phyloP scores from a whole-genome alignment of 148 eudicot genomes.

The Selenicereus undatus region DNA sequence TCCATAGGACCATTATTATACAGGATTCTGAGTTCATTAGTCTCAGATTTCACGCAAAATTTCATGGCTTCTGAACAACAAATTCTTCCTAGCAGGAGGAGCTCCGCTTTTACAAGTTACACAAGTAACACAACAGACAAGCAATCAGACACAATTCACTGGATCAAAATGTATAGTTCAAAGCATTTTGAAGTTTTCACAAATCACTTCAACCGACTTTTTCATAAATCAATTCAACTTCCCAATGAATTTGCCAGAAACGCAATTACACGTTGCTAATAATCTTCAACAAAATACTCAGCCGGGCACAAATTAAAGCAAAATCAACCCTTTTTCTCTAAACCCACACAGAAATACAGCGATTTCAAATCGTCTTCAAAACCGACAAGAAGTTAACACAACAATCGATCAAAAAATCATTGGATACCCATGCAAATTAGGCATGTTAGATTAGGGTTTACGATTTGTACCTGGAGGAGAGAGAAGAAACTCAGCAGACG shows the following conservation, averaged over 20 bases:
- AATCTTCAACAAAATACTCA: not conserved
- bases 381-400: not conserved
- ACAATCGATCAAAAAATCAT: not conserved
- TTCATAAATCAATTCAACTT: not conserved
- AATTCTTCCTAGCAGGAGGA: not conserved
- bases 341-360: not conserved
- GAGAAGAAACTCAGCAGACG: not conserved
- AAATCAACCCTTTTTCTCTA: not conserved
- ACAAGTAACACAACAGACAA: not conserved
- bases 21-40: too few species aligned
- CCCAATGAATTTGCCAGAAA: not conserved
- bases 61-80: too few species aligned
- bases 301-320: not conserved
- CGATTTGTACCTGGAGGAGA: not conserved
- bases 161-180: not conserved
- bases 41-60: too few species aligned
- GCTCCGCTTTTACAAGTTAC: not conserved
- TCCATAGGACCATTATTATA: too few species aligned
- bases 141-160: not conserved
- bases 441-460: not conserved
- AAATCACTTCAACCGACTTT: not conserved
- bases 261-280: not conserved
- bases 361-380: too few species aligned
- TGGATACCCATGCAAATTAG: not conserved
- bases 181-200: not conserved